A percentile compares a stretch with the other conserved stretches of the same genome.
Conservation (phyloP, 1,284 basidiomycete genomes). For the Chalciporus sp. region DNA sequence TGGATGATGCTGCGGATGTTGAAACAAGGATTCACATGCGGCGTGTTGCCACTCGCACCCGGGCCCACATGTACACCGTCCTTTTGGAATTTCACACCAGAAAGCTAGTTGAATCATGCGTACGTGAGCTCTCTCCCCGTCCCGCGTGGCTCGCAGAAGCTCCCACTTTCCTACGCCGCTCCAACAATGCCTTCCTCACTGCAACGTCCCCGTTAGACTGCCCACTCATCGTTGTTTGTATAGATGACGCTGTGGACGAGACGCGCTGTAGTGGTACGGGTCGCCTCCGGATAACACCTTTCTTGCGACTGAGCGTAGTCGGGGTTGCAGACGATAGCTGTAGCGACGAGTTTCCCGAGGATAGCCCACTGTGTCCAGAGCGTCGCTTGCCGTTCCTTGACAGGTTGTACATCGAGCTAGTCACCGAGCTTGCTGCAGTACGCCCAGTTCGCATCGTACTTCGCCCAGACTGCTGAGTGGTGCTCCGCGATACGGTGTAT, state of each 20-base stretch:
- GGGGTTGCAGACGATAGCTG: slow-evolving; percentile 8
- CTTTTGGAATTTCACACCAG: neutral
- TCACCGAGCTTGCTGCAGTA: neutral
- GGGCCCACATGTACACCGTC: too few species aligned
- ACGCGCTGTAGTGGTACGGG: slow-evolving; percentile 26
- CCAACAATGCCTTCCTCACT: slow-evolving; percentile 38
- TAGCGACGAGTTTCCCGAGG: neutral
- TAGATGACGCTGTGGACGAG: slow-evolving; percentile 35
- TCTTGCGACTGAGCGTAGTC: slow-evolving; percentile 23
- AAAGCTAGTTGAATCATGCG: neutral
- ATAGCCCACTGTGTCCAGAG: slow-evolving; percentile 5
- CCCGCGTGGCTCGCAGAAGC: slow-evolving; percentile 8
- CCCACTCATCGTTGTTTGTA: slow-evolving; percentile 32
- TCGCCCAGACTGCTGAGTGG: neutral
- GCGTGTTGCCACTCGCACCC: too few species aligned
- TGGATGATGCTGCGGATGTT: too few species aligned
- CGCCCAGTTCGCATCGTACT: neutral
- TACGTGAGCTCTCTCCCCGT: neutral
- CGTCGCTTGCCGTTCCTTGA: slow-evolving; percentile 17
- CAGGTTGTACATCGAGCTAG: neutral
- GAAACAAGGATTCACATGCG: neutral
- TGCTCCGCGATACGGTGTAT: neutral
- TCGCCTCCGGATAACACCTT: slow-evolving; percentile 22
- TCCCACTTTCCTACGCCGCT: slow-evolving; percentile 33
- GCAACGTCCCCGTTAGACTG: slow-evolving; percentile 38